These are phyloP conservation scores for Leishmania major DNA, from an alignment of 208 protist species.

Conservation along the genomic window DNA sequence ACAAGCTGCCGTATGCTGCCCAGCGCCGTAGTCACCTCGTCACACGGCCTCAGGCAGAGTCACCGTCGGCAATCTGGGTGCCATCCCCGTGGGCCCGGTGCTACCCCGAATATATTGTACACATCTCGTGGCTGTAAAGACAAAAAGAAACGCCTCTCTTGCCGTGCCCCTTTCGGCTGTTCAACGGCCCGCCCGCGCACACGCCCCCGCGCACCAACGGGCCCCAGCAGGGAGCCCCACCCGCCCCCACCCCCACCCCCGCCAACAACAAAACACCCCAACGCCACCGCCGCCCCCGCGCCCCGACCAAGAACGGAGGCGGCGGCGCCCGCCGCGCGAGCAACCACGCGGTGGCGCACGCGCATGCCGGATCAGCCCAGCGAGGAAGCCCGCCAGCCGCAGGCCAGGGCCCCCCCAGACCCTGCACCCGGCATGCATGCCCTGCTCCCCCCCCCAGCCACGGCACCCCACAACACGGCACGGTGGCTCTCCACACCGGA, in stretches of 20 bases:
- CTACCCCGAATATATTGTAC: conserved; percentile 66
- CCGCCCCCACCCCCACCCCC: background rate
- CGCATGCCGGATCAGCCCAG: background rate
- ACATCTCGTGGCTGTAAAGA: background rate
- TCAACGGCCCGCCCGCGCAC: no score
- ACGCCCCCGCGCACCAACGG: no score
- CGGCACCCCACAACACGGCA: background rate
- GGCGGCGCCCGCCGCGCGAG: background rate
- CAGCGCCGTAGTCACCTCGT: conserved; percentile 30
- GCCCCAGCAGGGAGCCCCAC: no score
- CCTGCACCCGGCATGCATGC: no score
- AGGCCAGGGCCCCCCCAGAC: background rate
- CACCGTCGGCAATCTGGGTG: conserved; percentile 15
- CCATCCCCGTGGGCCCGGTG: conserved; percentile 40
- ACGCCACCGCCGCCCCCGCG: background rate
- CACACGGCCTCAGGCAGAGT: background rate
- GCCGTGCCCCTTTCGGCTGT: background rate
- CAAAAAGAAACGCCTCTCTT: background rate
- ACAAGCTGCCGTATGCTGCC: conserved; percentile 26
- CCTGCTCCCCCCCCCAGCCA: background rate
- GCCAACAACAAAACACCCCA: background rate
- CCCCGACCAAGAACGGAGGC: background rate
- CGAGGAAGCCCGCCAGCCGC: background rate
- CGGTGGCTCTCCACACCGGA: no score
- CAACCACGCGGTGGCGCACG: background rate